Base-by-base conservation (phyloP, 345 rosid species). In the Eucalyptus sp. region DNA sequence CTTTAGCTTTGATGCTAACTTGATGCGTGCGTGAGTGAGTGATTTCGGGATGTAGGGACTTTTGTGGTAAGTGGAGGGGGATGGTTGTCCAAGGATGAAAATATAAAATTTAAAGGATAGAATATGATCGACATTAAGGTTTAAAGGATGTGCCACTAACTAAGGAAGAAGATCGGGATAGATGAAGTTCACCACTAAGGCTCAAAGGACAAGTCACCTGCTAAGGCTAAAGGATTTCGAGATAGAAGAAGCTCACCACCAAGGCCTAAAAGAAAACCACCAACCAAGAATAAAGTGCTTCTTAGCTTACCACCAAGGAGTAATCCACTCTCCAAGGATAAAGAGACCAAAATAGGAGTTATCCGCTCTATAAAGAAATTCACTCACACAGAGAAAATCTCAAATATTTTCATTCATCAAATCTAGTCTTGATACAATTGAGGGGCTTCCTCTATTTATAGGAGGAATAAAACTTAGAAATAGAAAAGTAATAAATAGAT, bases 91-190 rank as follows among this genome's bases (percentile, higher is more conserved):
- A 58, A 10, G 64, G 64, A 25, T 58, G 58, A 24, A 58, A 25
- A 4, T 58, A 5, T 0, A 58, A 58, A 58, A 52, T 18, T 52
- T 58, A 25, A 58, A 58, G 29, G 64, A 58, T 58, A 58, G 2
- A 25, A 10, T 58, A 58, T 4, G 13, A 58, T 58, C 2, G 6
- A 10, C n/a, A 10, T 25, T 25, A 3, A 58, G n/a, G 24, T 58
- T 24, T 8, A 58, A 58, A 58, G 64, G 64, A 10, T 1, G 0
- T 0, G 1, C n/a, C 64, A 58, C n/a, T 25, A 58, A 25, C 64
- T 5, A 58, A 58, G 29, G 64, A 58, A 24, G 64, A 58, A 58
- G 64, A 58, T 58, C 0, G 0, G n/a, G 13, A 58, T 58, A 24
- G 13, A 58, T 9, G 64, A 58, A 58, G 64, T 58, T 58, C 64